Conservation (phyloP, 352 stramenopile species). For the Pythium aquatile region DNA sequence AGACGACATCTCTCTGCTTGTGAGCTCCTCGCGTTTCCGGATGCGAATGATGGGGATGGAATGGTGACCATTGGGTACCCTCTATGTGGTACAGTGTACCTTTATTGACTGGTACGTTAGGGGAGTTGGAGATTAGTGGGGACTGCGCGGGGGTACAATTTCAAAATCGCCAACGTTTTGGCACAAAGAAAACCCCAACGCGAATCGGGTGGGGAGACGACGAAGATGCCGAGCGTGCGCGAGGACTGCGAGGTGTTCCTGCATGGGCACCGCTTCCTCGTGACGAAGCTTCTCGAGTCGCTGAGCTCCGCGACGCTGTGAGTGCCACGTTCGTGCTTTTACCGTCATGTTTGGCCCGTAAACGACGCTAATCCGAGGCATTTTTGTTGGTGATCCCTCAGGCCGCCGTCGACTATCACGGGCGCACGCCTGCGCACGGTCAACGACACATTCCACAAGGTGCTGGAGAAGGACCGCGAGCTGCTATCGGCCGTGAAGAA, state of each 20-base stretch:
- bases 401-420: conserved; percentile 73
- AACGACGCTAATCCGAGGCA: neutral
- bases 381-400: conserved; percentile 17
- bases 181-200: neutral
- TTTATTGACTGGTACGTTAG: neutral
- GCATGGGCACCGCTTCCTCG: conserved; percentile 81
- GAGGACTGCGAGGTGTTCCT: conserved; percentile 72
- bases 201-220: neutral
- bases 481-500: conserved; percentile 73
- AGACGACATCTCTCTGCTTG: neutral
- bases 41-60: neutral
- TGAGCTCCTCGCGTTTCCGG: neutral
- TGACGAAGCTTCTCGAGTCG: conserved; percentile 82
- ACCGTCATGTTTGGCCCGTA: neutral
- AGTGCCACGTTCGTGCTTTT: conserved; percentile 4
- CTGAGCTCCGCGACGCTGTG: conserved; percentile 65
- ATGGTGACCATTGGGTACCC: neutral
- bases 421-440: conserved; percentile 68
- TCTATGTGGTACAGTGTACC: neutral
- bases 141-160: neutral
- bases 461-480: conserved; percentile 76
- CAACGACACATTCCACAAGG: conserved; percentile 73
- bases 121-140: neutral
- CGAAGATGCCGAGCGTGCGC: conserved; percentile 51
- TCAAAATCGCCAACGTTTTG: neutral